Conservation (phyloP, 2,329 filamentous ascomycete species). For the Botrytis aclada region DNA sequence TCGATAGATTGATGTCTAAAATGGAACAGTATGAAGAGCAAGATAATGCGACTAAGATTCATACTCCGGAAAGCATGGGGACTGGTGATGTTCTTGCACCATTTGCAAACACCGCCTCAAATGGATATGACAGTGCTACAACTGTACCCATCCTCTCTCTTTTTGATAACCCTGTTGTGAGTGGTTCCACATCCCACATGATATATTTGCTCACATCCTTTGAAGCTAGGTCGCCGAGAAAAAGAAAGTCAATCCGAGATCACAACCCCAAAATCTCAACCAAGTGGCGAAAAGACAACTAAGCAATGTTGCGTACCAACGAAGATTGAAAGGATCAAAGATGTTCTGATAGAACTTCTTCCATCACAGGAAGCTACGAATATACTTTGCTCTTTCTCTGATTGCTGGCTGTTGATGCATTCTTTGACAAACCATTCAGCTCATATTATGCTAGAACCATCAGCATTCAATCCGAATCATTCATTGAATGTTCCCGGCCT, state of each 20-base stretch:
- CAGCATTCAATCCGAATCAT: background rate
- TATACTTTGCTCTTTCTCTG: conserved; percentile 28
- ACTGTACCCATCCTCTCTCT: conserved; percentile 32
- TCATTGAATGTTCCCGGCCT: conserved; percentile 30
- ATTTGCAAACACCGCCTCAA: conserved; percentile 21
- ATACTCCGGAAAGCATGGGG: conserved; percentile 33
- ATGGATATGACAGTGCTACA: conserved; percentile 25
- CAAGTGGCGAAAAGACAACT: conserved; percentile 17
- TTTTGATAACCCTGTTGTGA: conserved; percentile 35
- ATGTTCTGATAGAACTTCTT: conserved; percentile 33
- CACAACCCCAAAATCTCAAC: conserved; percentile 26
- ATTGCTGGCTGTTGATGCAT: conserved; percentile 33
- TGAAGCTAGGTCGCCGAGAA: conserved; percentile 32
- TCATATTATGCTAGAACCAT: conserved; percentile 13
- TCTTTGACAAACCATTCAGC: conserved; percentile 23
- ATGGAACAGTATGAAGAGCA: conserved; percentile 34
- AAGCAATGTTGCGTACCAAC: conserved; percentile 24
- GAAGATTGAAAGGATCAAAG: conserved; percentile 33
- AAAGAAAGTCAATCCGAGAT: conserved; percentile 23
- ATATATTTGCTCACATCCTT: background rate
- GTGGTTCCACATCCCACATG: conserved; percentile 15
- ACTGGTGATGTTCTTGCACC: conserved; percentile 33
- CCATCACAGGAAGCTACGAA: conserved; percentile 34
- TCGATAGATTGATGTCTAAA: conserved; percentile 35
- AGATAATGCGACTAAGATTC: conserved; percentile 30